Percentiles rank a stretch among this genome's conserved stretches.
Evolutionary conservation across 2,329 filamentous ascomycete species (phyloP).

Genomic region (Aspergillus udagawae): DNA sequence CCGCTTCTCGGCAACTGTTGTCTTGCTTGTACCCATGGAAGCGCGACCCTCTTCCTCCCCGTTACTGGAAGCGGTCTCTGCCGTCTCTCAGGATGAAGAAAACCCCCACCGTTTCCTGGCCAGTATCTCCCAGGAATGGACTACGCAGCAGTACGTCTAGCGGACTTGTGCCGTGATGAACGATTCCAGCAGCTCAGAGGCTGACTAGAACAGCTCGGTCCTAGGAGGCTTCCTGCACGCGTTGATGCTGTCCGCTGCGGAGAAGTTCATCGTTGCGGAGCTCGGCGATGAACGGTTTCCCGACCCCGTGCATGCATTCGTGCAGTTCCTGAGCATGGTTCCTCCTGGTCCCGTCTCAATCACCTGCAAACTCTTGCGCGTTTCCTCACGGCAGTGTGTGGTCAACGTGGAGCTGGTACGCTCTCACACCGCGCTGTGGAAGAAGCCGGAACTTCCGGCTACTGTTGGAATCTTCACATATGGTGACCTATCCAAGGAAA

Average conservation of each 20-base stretch:
- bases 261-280: constrained; percentile 11
- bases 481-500: constrained; percentile 14
- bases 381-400: constrained; percentile 16
- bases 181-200: neutral
- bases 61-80: constrained; percentile 13
- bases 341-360: constrained; percentile 12
- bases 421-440: neutral
- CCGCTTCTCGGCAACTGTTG: neutral
- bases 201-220: constrained; percentile 17
- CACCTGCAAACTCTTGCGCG: constrained; percentile 11
- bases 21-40: constrained; percentile 3
- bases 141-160: constrained; percentile 19
- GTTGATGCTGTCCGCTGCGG: constrained; percentile 15
- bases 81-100: constrained; percentile 9
- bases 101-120: constrained; percentile 10
- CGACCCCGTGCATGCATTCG: constrained; percentile 18
- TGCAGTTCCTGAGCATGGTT: constrained; percentile 18
- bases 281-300: constrained; percentile 9
- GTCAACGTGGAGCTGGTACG: constrained; percentile 13
- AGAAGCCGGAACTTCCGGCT: neutral
- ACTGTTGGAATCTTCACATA: constrained; percentile 15
- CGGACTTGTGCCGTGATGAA: neutral
- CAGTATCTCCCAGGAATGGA: constrained; percentile 17
- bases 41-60: neutral
- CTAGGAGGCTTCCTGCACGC: constrained; percentile 19